phyloP scores from a whole-genome alignment of 345 rosid genomes.

The Excoecaria cochinchinensis region DNA sequence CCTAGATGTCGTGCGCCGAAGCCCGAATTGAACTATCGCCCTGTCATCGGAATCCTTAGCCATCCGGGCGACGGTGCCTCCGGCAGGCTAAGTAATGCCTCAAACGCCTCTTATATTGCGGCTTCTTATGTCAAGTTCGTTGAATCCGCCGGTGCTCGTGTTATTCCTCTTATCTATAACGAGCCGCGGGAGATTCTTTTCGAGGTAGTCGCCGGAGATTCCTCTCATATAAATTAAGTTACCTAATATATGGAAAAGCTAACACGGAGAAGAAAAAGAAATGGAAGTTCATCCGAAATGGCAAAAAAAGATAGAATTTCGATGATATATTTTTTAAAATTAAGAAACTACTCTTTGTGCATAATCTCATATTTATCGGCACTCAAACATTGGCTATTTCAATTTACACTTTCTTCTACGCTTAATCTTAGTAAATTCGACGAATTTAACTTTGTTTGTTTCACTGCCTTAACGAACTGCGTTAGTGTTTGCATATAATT shows the following conservation, averaged over 20 bases:
- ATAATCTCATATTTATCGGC: background rate
- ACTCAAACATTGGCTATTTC: background rate
- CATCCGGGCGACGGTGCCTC: constrained; percentile 95
- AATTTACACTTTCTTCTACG: background rate
- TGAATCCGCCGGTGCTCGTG: constrained; percentile 90
- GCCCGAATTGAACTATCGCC: constrained; percentile 58
- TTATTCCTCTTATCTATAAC: constrained; percentile 76
- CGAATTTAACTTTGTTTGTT: background rate
- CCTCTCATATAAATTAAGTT: no score
- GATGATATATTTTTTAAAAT: background rate
- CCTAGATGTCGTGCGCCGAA: constrained; percentile 49
- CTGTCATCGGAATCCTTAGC: constrained; percentile 77
- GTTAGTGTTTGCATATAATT: background rate
- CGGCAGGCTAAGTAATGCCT: constrained; percentile 61
- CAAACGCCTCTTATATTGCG: constrained; percentile 59
- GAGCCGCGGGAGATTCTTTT: constrained; percentile 62
- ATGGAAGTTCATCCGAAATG: background rate
- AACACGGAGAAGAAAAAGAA: background rate
- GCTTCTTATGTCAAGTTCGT: constrained; percentile 90
- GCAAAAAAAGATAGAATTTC: background rate
- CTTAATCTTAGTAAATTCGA: background rate
- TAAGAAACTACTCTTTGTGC: background rate
- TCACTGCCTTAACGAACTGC: background rate
- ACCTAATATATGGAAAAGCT: background rate
- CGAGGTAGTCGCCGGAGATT: constrained; percentile 39